Base-by-base conservation (phyloP, 2,329 filamentous ascomycete genomes). In the Penicillium sp. region DNA sequence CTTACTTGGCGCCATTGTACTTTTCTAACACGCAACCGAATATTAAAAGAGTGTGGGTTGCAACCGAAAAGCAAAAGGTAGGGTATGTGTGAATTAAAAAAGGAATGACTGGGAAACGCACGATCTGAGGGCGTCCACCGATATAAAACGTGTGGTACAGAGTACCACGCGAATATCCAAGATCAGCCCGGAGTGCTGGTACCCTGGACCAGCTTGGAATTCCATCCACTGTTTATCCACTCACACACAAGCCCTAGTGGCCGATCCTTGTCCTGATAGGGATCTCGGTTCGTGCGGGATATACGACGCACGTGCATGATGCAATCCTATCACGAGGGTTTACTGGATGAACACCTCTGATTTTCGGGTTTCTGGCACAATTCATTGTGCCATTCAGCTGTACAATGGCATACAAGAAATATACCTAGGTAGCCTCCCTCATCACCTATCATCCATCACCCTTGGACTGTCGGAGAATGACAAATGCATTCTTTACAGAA, bases 1-100 rank as follows among this genome's bases (percentile, higher is more conserved):
- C 18, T 44, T 47, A 48, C 63, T 68, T 13, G 65, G 50, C 51
- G 60, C 52, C 68, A 70, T 71, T 39, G 37, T 58, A 50, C 25
- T 38, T 32, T 25, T 46, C 15, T 8, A 35, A 50, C 3, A 46
- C 4, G 42, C 31, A 27, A 32, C 10, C 21, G 29, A 51, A 18
- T 41, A 44, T 46, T 6, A 13, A 37, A 44, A 46, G 37, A 57
- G 40, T 38, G 55, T 50, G 46, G 23, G 42, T 37, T 50, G 3
- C 12, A 8, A 25, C 9, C 16, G 15, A 31, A 34, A 10, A 48
- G 32, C 46, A 46, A 55, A 27, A 48, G n/a, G 27, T 7, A 45
- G 15, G 7, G n/a, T 32, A 37, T n/a, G 15, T 15, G 15, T 29
- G 47, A 56, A 56, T 52, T 56, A 58, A 52, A 44, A 54, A 64